Conservation (phyloP, 2,329 filamentous ascomycete genomes). For the Cladosporium austrohemisphaericum region DNA sequence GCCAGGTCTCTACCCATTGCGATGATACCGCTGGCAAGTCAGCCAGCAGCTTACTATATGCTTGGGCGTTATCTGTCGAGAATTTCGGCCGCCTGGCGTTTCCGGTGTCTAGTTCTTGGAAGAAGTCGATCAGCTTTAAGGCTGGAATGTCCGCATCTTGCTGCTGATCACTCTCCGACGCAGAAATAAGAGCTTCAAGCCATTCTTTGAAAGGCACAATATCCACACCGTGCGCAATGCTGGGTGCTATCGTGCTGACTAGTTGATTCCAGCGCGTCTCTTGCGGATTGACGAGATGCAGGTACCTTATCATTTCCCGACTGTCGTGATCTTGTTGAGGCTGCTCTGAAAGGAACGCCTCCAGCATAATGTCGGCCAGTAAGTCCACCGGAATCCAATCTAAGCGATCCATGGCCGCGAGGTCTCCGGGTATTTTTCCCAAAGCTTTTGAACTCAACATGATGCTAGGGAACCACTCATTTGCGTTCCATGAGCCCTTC, state of each 20-base stretch:
- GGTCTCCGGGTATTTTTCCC: slow-evolving; percentile 35
- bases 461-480: slow-evolving; percentile 44
- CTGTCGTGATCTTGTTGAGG: background rate
- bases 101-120: slow-evolving; percentile 17
- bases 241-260: slow-evolving; percentile 19
- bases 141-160: slow-evolving; percentile 25
- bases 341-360: slow-evolving; percentile 14
- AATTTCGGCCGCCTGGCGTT: background rate
- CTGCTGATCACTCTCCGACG: slow-evolving; percentile 19
- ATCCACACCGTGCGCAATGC: background rate
- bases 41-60: no score
- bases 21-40: no score
- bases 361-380: slow-evolving; percentile 37
- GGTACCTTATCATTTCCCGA: no score
- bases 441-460: slow-evolving; percentile 39
- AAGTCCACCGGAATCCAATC: slow-evolving; percentile 47
- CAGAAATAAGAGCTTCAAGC: slow-evolving; percentile 20
- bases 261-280: slow-evolving; percentile 24
- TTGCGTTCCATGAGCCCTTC: slow-evolving; percentile 38
- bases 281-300: slow-evolving; percentile 29
- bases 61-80: no score
- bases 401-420: slow-evolving; percentile 35
- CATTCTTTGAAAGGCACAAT: slow-evolving; percentile 26
- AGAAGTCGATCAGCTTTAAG: slow-evolving; percentile 31
- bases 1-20: no score